Percentiles rank a stretch among this genome's conserved stretches.
phyloP scores from a whole-genome alignment of 257 asterid genomes.

The Ocimum tenuiflorum region DNA sequence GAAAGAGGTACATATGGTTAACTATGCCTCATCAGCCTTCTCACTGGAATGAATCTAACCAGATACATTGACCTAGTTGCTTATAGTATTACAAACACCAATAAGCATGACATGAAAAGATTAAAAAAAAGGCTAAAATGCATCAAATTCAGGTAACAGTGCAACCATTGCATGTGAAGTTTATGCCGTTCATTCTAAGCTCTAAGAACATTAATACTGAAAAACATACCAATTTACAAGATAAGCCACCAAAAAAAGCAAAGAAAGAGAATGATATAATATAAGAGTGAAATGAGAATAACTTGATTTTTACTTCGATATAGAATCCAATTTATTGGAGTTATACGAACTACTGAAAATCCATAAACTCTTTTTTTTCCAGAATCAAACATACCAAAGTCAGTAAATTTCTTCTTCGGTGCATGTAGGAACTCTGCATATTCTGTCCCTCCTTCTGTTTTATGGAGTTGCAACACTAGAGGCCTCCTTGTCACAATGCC shows the following conservation, averaged over 20 bases:
- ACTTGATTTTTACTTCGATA: neutral
- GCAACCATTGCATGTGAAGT: neutral
- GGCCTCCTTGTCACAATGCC: slow-evolving; percentile 99
- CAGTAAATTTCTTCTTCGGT: slow-evolving; percentile 58
- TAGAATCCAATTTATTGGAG: neutral
- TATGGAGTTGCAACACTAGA: slow-evolving; percentile 90
- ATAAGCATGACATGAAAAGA: neutral
- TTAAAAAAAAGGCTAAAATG: neutral
- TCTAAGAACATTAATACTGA: neutral
- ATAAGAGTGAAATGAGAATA: neutral
- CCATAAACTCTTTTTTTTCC: neutral
- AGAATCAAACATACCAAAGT: slow-evolving; percentile 53
- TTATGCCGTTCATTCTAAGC: slow-evolving; percentile 3
- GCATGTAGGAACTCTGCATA: slow-evolving; percentile 94
- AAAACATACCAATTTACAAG: neutral
- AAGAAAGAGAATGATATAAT: neutral
- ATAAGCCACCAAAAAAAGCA: neutral
- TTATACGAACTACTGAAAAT: neutral
- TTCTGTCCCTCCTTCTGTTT: slow-evolving; percentile 73
- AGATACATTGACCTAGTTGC: slow-evolving; percentile 4
- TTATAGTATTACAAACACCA: neutral
- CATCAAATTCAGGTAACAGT: neutral
- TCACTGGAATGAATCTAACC: neutral
- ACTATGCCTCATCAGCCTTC: neutral
- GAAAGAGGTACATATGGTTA: neutral